These are phyloP conservation scores for Cicer cuneatum DNA, from an alignment of 306 rosid species.

Conservation along the genomic window DNA sequence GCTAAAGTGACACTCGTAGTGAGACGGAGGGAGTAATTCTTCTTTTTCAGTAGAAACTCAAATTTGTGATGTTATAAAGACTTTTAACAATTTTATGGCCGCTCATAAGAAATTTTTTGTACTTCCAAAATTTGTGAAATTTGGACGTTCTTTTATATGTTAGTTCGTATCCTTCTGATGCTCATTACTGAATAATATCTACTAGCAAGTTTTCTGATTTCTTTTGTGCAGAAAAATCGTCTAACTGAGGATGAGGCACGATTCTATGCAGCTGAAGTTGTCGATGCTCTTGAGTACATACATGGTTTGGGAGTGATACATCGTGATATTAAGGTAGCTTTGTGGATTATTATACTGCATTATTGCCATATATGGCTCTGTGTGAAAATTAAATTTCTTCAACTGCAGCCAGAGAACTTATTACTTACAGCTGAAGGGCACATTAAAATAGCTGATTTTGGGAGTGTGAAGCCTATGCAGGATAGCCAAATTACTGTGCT, in stretches of 20 bases:
- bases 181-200: constrained; percentile 40
- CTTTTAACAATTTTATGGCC: background rate
- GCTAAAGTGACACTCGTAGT: too few relatives aligned
- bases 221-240: constrained; percentile 79
- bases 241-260: constrained; percentile 86
- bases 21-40: background rate
- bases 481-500: constrained; percentile 92
- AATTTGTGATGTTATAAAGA: constrained; percentile 4
- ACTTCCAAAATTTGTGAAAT: constrained; percentile 10
- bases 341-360: constrained; percentile 44
- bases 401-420: constrained; percentile 96
- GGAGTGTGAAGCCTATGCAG: constrained; percentile 98
- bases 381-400: constrained; percentile 41
- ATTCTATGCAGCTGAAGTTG: constrained; percentile 96
- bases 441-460: constrained; percentile 97
- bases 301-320: constrained; percentile 95
- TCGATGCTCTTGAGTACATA: constrained; percentile 96
- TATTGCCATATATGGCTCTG: constrained; percentile 39
- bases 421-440: constrained; percentile 90
- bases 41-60: background rate
- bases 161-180: constrained; percentile 1
- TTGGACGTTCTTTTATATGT: constrained; percentile 19
- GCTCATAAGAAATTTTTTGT: constrained; percentile 12
- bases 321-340: constrained; percentile 94
- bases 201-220: constrained; percentile 40